Conservation (phyloP, 208 protist species). For the Novymonas esmeraldas region DNA sequence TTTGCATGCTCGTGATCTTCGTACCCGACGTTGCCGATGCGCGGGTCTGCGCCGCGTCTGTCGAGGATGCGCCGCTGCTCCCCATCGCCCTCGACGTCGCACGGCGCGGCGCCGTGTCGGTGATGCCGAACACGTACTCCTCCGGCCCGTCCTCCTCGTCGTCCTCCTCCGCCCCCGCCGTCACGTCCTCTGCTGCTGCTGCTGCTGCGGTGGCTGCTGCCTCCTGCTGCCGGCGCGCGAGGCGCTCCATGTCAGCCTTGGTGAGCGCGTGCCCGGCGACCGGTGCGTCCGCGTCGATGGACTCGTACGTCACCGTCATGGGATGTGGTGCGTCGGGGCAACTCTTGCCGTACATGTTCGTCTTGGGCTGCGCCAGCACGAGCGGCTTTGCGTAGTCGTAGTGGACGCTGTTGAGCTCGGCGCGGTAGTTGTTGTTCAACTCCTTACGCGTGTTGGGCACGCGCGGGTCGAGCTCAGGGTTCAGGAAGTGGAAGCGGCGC, state of each 20-base stretch:
- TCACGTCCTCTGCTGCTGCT: conserved; percentile 10
- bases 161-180: conserved; percentile 6
- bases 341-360: conserved; percentile 72
- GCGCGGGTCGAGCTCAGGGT: conserved; percentile 64
- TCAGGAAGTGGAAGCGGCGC: conserved; percentile 80
- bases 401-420: conserved; percentile 42
- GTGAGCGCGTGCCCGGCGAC: conserved; percentile 70
- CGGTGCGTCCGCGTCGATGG: conserved; percentile 56
- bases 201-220: conserved; percentile 7
- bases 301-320: conserved; percentile 59
- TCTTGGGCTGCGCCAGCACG: conserved; percentile 43
- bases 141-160: conserved; percentile 50
- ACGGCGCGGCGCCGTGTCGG: conserved; percentile 45
- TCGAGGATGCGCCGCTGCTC: conserved; percentile 1
- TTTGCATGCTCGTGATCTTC: conserved; percentile 45
- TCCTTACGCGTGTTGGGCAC: conserved; percentile 63
- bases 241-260: conserved; percentile 62
- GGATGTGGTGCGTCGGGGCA: conserved; percentile 63
- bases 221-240: conserved; percentile 3
- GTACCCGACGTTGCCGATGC: not conserved
- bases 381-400: conserved; percentile 77
- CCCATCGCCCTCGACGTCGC: conserved; percentile 8
- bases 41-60: not conserved
- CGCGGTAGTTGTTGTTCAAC: conserved; percentile 75
- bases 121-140: conserved; percentile 73